Percentiles rank a stretch among this genome's conserved stretches.
phyloP scores from a whole-genome alignment of 129 eudicot species.

The carrot (Daucus carota) region DNA sequence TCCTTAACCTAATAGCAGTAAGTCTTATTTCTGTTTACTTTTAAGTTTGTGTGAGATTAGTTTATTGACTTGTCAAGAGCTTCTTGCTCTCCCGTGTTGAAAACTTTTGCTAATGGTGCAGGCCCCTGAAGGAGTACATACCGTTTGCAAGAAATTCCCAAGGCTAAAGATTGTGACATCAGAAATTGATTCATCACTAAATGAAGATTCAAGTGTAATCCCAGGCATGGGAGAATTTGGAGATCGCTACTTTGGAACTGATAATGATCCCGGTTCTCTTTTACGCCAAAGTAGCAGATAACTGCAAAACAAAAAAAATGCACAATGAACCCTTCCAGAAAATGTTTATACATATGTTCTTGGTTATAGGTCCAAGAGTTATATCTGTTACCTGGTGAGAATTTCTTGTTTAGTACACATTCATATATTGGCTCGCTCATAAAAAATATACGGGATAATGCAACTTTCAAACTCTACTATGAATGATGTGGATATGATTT shows the following conservation, averaged over 20 bases:
- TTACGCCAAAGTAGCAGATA: conserved; percentile 3
- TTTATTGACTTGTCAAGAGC: background rate
- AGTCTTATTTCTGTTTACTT: conserved; percentile 2
- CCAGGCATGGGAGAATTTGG: conserved; percentile 99
- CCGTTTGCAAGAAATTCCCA: conserved; percentile 65
- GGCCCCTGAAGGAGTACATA: conserved; percentile 89
- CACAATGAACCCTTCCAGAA: background rate
- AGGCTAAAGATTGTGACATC: conserved; percentile 79
- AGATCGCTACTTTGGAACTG: conserved; percentile 88
- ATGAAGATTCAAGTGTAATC: conserved; percentile 51
- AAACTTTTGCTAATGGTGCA: conserved; percentile 18
- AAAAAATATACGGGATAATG: background rate
- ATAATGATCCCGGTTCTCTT: conserved; percentile 1
- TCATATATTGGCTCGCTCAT: background rate
- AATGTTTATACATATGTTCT: background rate
- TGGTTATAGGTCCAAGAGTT: background rate
- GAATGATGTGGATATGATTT: background rate
- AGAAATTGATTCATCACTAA: conserved; percentile 60
- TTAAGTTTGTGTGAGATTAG: background rate
- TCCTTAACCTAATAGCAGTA: conserved; percentile 86
- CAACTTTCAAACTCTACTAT: background rate
- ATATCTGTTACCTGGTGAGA: background rate
- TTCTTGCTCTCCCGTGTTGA: background rate
- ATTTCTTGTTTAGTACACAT: background rate
- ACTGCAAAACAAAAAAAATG: background rate